Conservation (phyloP, 805 yeast species). For the Aciculoconidium aculeatum region DNA sequence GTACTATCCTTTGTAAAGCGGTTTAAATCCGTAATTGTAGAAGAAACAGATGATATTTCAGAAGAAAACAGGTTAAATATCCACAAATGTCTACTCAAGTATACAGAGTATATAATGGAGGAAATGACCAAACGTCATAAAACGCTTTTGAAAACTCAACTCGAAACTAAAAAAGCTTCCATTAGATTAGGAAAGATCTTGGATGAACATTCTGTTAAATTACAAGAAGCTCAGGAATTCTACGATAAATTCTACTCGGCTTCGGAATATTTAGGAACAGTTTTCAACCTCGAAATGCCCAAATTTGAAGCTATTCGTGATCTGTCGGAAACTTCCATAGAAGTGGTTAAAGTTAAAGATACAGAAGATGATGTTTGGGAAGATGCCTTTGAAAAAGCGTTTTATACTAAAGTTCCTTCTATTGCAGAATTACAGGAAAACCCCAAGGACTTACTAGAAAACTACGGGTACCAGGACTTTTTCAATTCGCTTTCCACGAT, state of each 20-base stretch:
- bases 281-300: constrained; percentile 23
- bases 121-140: constrained; percentile 30
- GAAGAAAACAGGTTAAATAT: no score
- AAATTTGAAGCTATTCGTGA: no score
- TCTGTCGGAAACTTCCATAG: no score
- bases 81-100: no score
- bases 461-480: no score
- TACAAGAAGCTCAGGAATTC: constrained; percentile 24
- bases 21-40: constrained; percentile 29
- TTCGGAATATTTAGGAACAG: constrained; percentile 38
- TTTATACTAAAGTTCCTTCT: constrained; percentile 54
- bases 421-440: constrained; percentile 35
- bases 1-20: constrained; percentile 47
- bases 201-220: constrained; percentile 36
- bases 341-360: no score
- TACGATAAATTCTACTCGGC: constrained; percentile 41
- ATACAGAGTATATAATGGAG: constrained; percentile 37
- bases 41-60: constrained; percentile 26
- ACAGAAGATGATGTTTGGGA: no score
- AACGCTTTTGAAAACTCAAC: constrained; percentile 28
- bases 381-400: constrained; percentile 55
- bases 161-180: constrained; percentile 46
- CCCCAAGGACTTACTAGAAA: constrained; percentile 38
- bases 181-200: constrained; percentile 60
- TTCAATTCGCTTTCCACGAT: no score